These are phyloP conservation scores for Quercus tomentella DNA, from an alignment of 331 rosid genomes.

Conservation along the genomic window DNA sequence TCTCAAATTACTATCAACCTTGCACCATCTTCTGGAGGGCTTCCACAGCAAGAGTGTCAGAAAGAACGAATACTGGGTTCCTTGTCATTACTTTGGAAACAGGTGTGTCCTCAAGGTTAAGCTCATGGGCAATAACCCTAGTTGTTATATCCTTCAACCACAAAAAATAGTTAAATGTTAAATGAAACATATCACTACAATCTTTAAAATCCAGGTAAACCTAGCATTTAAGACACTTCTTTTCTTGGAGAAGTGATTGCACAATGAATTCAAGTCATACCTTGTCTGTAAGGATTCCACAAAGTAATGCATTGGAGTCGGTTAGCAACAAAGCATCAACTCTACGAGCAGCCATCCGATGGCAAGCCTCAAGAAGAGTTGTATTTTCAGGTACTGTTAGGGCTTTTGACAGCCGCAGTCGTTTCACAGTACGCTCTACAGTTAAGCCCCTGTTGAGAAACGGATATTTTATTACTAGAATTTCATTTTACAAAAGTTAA, in stretches of 20 bases:
- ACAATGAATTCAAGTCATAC: conserved; percentile 30
- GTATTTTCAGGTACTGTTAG: conserved; percentile 85
- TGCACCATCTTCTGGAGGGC: conserved; percentile 99
- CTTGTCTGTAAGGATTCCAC: conserved; percentile 99
- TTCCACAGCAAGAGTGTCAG: conserved; percentile 95
- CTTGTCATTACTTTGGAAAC: conserved; percentile 93
- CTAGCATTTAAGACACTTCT: not conserved
- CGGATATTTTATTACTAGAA: not conserved
- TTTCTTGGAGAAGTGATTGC: not conserved
- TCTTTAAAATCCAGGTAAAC: conserved; percentile 2
- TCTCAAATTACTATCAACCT: conserved; percentile 47
- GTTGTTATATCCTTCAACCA: conserved; percentile 80
- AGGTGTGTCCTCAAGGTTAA: conserved; percentile 75
- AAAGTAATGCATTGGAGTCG: conserved; percentile 89
- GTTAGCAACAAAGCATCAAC: conserved; percentile 88
- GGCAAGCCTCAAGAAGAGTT: conserved; percentile 74
- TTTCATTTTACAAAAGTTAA: not conserved
- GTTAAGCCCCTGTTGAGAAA: conserved; percentile 52
- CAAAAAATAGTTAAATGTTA: conserved; percentile 11
- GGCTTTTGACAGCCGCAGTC: conserved; percentile 86
- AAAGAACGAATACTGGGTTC: conserved; percentile 86
- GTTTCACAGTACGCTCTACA: conserved; percentile 85
- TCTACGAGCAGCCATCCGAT: conserved; percentile 88
- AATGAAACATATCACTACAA: not conserved
- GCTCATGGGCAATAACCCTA: conserved; percentile 76